A percentile compares a stretch with the other conserved stretches of the same genome.
These are phyloP conservation scores for Ogataea haglerorum DNA, from an alignment of 805 yeast genomes.

Conservation along the genomic window DNA sequence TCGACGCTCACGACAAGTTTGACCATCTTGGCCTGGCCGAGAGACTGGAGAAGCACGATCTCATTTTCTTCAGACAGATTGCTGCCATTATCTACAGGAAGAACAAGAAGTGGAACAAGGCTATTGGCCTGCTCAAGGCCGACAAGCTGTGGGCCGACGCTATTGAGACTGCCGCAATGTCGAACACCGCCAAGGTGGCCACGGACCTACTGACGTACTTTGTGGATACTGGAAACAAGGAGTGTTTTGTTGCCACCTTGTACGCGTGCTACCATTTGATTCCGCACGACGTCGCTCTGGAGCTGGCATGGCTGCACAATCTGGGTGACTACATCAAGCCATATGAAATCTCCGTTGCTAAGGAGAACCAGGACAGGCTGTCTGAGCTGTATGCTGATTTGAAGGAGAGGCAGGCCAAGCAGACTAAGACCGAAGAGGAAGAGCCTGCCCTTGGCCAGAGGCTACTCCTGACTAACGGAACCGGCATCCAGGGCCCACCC, in stretches of 20 bases:
- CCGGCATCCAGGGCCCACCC: constrained; percentile 39
- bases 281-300: constrained; percentile 79
- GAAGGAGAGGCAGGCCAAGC: constrained; percentile 63
- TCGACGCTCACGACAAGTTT: constrained; percentile 86
- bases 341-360: constrained; percentile 77
- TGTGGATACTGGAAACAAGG: constrained; percentile 95
- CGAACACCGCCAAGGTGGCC: constrained; percentile 75
- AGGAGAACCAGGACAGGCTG: constrained; percentile 70
- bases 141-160: constrained; percentile 96
- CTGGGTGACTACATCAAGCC: constrained; percentile 87
- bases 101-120: constrained; percentile 89
- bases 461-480: constrained; percentile 79
- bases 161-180: constrained; percentile 83
- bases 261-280: constrained; percentile 81
- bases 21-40: constrained; percentile 90
- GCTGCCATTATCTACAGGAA: constrained; percentile 92
- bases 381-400: constrained; percentile 66
- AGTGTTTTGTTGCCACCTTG: constrained; percentile 86
- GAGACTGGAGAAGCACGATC: constrained; percentile 86
- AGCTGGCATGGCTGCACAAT: constrained; percentile 85
- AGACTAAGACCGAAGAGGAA: constrained; percentile 45
- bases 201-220: constrained; percentile 87
- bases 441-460: constrained; percentile 58
- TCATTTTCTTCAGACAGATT: constrained; percentile 92
- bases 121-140: constrained; percentile 80